Evolutionary conservation across 352 stramenopile genomes (phyloP).

Genomic region (Globisporangium emineosum): DNA sequence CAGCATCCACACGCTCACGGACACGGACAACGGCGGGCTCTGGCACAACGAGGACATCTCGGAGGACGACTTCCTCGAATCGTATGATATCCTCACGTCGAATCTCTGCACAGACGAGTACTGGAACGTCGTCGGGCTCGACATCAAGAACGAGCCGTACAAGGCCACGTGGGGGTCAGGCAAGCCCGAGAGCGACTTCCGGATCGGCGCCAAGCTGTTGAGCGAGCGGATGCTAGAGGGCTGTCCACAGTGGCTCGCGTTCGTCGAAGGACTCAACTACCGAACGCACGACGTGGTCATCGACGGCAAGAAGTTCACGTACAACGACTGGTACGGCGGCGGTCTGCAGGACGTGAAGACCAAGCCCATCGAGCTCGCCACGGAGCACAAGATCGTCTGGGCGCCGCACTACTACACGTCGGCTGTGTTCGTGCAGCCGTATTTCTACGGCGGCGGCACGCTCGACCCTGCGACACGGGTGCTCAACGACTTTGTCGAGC

Average conservation of each 20-base stretch:
- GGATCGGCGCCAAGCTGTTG: conserved; percentile 21
- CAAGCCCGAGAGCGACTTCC: conserved; percentile 22
- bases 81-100: conserved; percentile 21
- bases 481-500: conserved; percentile 25
- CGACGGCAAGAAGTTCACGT: conserved; percentile 25
- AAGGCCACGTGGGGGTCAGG: conserved; percentile 48
- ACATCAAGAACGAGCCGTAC: conserved; percentile 61
- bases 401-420: conserved; percentile 39
- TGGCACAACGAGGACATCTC: conserved; percentile 22
- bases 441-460: conserved; percentile 30
- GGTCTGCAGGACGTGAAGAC: conserved; percentile 27
- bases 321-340: conserved; percentile 40
- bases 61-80: conserved; percentile 20
- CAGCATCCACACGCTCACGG: conserved; percentile 28
- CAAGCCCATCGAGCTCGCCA: conserved; percentile 16
- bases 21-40: conserved; percentile 16
- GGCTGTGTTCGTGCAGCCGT: conserved; percentile 26
- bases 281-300: conserved; percentile 25
- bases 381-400: conserved; percentile 29
- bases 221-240: conserved; percentile 28
- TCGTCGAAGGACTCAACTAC: conserved; percentile 36
- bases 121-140: conserved; percentile 60
- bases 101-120: conserved; percentile 25
- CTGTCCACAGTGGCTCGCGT: conserved; percentile 32
- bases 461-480: conserved; percentile 1